These are phyloP conservation scores for Pleomassaria siparia DNA, from an alignment of 2,329 filamentous ascomycete species.

Conservation along the genomic window DNA sequence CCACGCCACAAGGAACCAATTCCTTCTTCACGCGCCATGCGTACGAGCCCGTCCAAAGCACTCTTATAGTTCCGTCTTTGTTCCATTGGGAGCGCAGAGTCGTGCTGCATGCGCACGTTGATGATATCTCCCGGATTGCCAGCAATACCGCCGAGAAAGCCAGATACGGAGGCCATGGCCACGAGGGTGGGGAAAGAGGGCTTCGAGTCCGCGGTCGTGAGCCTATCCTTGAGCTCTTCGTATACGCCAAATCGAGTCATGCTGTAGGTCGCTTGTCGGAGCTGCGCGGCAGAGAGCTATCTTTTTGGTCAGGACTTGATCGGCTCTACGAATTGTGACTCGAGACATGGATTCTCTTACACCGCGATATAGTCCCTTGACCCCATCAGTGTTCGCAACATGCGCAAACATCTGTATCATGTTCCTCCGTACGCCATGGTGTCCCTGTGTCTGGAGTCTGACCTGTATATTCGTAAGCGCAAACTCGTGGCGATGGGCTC, in stretches of 20 bases:
- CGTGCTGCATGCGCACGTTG: slow-evolving; percentile 98
- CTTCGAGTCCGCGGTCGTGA: slow-evolving; percentile 53
- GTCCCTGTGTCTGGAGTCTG: slow-evolving; percentile 77
- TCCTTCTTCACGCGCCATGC: slow-evolving; percentile 88
- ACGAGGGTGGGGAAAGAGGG: slow-evolving; percentile 77
- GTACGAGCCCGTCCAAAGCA: slow-evolving; percentile 80
- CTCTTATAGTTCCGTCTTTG: slow-evolving; percentile 86
- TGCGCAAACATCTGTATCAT: slow-evolving; percentile 86
- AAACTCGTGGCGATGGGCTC: slow-evolving; percentile 4
- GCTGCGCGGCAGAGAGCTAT: slow-evolving; percentile 83
- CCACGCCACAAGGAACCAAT: slow-evolving; percentile 75
- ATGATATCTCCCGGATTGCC: slow-evolving; percentile 95
- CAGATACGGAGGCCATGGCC: slow-evolving; percentile 78
- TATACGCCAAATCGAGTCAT: slow-evolving; percentile 97
- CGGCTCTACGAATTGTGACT: background rate
- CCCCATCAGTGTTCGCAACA: slow-evolving; percentile 73
- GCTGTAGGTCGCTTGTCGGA: slow-evolving; percentile 91
- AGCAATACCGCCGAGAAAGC: slow-evolving; percentile 83
- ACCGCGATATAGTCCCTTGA: slow-evolving; percentile 83
- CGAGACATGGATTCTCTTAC: slow-evolving; percentile 45
- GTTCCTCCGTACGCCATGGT: slow-evolving; percentile 67
- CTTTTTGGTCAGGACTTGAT: slow-evolving; percentile 2
- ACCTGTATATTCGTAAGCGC: slow-evolving; percentile 59
- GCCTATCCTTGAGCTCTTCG: slow-evolving; percentile 80
- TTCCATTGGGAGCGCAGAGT: slow-evolving; percentile 70